Evolutionary conservation across 176 grass and related monocot species (phyloP), one percentile per base, ranked within the genome.

Genomic region (Oryza nivara): DNA sequence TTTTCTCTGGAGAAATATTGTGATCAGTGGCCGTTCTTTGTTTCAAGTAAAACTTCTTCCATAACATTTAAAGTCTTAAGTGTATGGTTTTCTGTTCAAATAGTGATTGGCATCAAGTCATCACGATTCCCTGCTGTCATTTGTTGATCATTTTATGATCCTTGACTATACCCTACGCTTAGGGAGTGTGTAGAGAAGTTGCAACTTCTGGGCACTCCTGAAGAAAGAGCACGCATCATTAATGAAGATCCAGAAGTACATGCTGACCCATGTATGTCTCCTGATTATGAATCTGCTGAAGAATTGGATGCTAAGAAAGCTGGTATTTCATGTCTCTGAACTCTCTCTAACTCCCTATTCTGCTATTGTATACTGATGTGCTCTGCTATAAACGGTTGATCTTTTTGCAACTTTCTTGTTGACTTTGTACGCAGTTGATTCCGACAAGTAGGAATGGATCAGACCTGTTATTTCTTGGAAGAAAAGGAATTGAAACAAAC

Each of bases 161-260:
- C 93, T 96, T 99, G 84, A 99, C 90, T 70, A 49, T 88, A 65
- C 73, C 82, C 87, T 85, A 99, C 97, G 76, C 88, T 99, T 35
- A 91, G 97, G 81, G 97, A 92, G 68, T 96, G 93, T 75, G 76
- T 99, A 49, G 92, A 99, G 86, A 96, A 99, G 63, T 76, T 99
- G 85, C 88, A 92, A 74, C 87, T 91, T 76, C 88, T 99, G 52
- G 89, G 83, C 79, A 88, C 78, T 72, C 88, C 97, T 61, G 93
- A 99, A 88, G 93, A 96, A 92, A 91, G 74, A 82, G 87, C 80
- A 66, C 91, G 86, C 41, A 91, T 43, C 48, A 68, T 99, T 74
- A 88, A 90, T 91, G 97, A 99, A 88, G 63, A 91, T 82, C 88
- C 92, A 74, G 84, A 89, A 91, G 90, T 99, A 60, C 97, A 94